These are phyloP conservation scores for Sporisorium sorghi DNA, from an alignment of 1,284 basidiomycete genomes.

Conservation along the genomic window DNA sequence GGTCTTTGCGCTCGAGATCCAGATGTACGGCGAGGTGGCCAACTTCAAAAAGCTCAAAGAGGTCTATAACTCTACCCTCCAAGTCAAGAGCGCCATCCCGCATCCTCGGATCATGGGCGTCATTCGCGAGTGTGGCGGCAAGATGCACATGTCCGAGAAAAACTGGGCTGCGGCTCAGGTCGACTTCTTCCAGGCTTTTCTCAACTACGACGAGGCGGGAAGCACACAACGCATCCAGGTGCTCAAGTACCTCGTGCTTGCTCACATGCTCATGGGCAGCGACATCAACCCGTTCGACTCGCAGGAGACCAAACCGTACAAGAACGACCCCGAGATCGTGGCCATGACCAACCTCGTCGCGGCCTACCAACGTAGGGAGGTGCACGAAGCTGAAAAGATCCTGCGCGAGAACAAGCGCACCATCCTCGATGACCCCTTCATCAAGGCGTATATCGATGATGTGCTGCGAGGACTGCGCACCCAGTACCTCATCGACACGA, in stretches of 20 bases:
- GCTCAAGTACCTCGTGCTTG: constrained; percentile 95
- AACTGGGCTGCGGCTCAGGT: constrained; percentile 96
- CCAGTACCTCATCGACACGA: constrained; percentile 95
- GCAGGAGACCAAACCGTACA: constrained; percentile 99
- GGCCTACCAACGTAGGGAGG: constrained; percentile 94
- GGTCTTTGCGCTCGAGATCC: constrained; percentile 97
- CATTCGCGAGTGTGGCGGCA: constrained; percentile 98
- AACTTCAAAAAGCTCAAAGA: constrained; percentile 97
- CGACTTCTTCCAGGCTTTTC: constrained; percentile 98
- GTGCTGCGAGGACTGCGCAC: constrained; percentile 90
- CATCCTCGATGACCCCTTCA: constrained; percentile 95
- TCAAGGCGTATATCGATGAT: constrained; percentile 92
- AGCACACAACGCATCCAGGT: constrained; percentile 96
- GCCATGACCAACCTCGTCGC: constrained; percentile 97
- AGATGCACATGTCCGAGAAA: constrained; percentile 99
- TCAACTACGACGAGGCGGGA: constrained; percentile 98
- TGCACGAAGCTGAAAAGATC: constrained; percentile 95
- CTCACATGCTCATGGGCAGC: constrained; percentile 97
- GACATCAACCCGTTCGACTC: constrained; percentile 99
- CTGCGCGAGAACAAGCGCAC: constrained; percentile 89
- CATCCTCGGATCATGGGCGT: constrained; percentile 99
- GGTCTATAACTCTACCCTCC: constrained; percentile 93
- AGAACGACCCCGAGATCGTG: constrained; percentile 93
- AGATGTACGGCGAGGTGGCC: constrained; percentile 97
- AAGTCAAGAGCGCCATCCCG: constrained; percentile 94